phyloP scores from a whole-genome alignment of 768 basidiomycete species.

The Paxillus rubicundulus region DNA sequence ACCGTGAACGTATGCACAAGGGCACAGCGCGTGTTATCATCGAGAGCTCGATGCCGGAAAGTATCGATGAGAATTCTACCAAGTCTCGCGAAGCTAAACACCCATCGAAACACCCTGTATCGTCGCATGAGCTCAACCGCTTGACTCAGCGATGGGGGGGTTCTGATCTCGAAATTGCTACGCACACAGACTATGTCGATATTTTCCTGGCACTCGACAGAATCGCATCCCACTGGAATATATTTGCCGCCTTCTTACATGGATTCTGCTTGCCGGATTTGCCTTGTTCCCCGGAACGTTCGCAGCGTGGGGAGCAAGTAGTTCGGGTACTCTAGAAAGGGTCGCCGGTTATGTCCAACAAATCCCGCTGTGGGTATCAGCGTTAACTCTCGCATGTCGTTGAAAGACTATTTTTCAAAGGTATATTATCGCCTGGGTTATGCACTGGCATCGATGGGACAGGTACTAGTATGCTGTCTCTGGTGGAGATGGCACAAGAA shows the following conservation, averaged over 20 bases:
- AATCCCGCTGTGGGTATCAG: conserved; percentile 40
- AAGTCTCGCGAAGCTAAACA: neutral
- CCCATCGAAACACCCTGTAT: neutral
- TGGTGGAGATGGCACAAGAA: conserved; percentile 53
- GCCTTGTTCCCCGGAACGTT: conserved; percentile 56
- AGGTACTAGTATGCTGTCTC: conserved; percentile 50
- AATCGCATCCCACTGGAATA: conserved; percentile 43
- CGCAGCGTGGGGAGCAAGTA: conserved; percentile 33
- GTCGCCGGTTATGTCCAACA: conserved; percentile 37
- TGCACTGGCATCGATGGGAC: conserved; percentile 46
- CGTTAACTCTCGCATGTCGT: neutral
- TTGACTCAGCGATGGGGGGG: neutral
- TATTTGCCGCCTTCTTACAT: conserved; percentile 52
- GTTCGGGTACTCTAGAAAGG: conserved; percentile 28
- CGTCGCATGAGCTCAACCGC: conserved; percentile 1
- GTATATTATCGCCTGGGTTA: conserved; percentile 45
- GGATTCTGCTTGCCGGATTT: conserved; percentile 54
- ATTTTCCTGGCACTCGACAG: conserved; percentile 53
- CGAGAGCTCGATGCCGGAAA: neutral
- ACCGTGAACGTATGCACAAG: neutral
- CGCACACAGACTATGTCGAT: conserved; percentile 47
- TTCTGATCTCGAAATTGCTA: neutral
- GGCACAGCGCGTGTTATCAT: neutral
- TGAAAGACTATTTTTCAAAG: conserved; percentile 20
- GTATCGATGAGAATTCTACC: neutral